Base-by-base conservation (phyloP, 1,139 yeast species). In the Kodamaea alishanica region DNA sequence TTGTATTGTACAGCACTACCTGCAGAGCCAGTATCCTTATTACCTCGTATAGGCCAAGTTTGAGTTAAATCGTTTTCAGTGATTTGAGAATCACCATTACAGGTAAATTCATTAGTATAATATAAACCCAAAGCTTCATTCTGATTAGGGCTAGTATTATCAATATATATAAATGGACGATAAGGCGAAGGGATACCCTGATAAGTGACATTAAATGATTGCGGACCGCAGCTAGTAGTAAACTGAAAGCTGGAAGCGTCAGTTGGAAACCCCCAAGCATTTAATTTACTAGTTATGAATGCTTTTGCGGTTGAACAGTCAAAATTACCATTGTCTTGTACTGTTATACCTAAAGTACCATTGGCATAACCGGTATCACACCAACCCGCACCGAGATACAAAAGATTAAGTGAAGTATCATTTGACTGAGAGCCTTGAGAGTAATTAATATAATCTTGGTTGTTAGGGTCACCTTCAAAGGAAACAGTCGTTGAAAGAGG, bases 101-200 rank as follows among this genome's bases (percentile, higher is more conserved):
- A 54, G 4, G 9, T 20, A 38, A 45, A 49, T 4, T 33, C 34
- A 39, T 53, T 49, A 6, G 46, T 45, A 27, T 41, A 48, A 4
- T 5, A 7, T 4, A 30, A 26, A 6, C 32, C 38, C 22, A 41
- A 29, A 9, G 39, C 33, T 7, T 39, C 5, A 23, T 40, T 40
- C 20, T 15, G 20, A 15, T 15, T 15, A 15, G 20, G 20, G 20
- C 20, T 15, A 15, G 20, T 15, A 15, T 15, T 15, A 15, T 15
- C 20, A 12, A 10, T 11, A 24, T 30, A 8, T 11, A 54, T 42
- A 43, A 49, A 61, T 4, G 62, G 60, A 26, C 63, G 48, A 43
- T 47, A 58, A 8, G 65, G 66, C 2, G 61, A 57, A 2, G 67
- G 65, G 28, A 61, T 37, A 38, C 55, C 50, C 2, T 29, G n/a